Percentiles rank a stretch among this genome's conserved stretches.
Conservation (phyloP, 257 asterid genomes). For the Solanum tacnaense region DNA sequence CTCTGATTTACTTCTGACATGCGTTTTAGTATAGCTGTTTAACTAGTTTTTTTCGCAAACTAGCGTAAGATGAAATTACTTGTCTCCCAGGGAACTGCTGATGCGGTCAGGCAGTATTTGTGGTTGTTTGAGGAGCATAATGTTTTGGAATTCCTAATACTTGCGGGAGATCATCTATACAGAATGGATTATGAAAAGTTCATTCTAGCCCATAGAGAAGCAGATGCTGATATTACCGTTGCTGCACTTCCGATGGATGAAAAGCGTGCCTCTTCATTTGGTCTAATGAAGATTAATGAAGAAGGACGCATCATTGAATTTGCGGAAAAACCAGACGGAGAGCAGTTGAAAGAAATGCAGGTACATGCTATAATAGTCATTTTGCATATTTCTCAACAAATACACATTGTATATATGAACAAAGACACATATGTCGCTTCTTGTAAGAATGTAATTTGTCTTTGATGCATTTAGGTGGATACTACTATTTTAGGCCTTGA, state of each 20-base stretch:
- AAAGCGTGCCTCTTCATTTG: conserved; percentile 84
- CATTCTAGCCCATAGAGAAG: conserved; percentile 92
- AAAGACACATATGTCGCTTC: neutral
- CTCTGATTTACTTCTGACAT: neutral
- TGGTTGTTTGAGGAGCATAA: conserved; percentile 94
- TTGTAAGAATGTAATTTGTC: neutral
- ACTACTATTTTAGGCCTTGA: conserved; percentile 91
- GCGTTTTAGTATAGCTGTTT: neutral
- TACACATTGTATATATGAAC: no score
- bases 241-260: conserved; percentile 98
- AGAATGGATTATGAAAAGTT: conserved; percentile 93
- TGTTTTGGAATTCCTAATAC: conserved; percentile 69
- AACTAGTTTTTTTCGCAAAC: neutral
- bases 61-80: neutral
- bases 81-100: conserved; percentile 75
- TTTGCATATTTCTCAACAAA: no score
- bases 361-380: conserved; percentile 7
- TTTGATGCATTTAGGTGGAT: conserved; percentile 46
- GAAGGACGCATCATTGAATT: conserved; percentile 85
- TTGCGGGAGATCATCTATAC: conserved; percentile 92
- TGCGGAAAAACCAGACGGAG: conserved; percentile 92
- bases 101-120: conserved; percentile 86
- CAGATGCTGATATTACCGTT: conserved; percentile 97
- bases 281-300: conserved; percentile 90
- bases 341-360: conserved; percentile 74